Base-by-base conservation (phyloP, 805 yeast species). In the Metschnikowia amazonensis region DNA sequence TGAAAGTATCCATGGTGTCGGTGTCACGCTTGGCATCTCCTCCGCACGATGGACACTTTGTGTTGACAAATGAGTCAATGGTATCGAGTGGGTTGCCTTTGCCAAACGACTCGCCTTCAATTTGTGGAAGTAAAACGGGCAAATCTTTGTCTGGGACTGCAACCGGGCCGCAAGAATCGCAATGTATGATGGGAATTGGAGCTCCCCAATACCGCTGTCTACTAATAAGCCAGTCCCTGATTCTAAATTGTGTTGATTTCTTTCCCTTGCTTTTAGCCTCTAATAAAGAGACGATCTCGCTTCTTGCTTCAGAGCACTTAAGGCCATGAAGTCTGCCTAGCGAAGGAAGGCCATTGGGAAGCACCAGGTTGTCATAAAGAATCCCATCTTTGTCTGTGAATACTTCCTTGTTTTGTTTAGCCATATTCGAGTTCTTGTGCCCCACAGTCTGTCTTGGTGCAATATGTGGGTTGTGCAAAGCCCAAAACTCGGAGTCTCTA, bases 161-260 rank as follows among this genome's bases (percentile, higher is more conserved):
- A 1, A 92, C 97, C 0, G 83, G 67, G 1, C 99, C 99, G 72
- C 99, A 94, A 2, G 64, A 52, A 5, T 74, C 76, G 68, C 99
- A 94, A 59, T 94, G 94, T 23, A 94, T 75, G 16, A 94, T 89
- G 4, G 99, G 99, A 44, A 94, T 94, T 2, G 99, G 99, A 0
- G 97, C 94, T 21, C 99, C 99, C 99, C 99, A 94, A 64, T 86
- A 92, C 48, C 99, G 70, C 64, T 94, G 99, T 60, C 99, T 79
- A 58, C 95, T 84, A 38, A 94, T 85, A 23, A 94, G 75, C 99
- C 99, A 94, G 60, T 94, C 99, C 54, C 97, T 76, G 24, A 94
- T 68, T 52, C 82, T 77, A 57, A 74, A 84, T 51, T 82, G 82
- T 0, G 75, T 72, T 3, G 77, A 69, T 3, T 54, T 47, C 1